Evolutionary conservation across 805 yeast genomes (phyloP), one percentile per base, ranked within the genome.

Genomic region (Nakazawaea wickerhamii): DNA sequence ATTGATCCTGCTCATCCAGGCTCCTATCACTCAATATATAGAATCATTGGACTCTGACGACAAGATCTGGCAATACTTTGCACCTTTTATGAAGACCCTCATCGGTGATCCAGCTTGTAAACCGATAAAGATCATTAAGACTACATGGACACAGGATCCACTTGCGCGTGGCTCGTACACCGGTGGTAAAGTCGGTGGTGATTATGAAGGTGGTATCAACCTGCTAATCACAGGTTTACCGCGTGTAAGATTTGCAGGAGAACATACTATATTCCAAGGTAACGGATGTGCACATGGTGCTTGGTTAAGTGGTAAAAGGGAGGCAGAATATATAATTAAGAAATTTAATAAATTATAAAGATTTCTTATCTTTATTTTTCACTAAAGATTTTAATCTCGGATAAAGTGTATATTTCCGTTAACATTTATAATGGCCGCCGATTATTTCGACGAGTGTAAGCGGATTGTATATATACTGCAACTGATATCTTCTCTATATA

Each of bases 201-300:
- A 77, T 49, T 80, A 84, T 0, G 59, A 68, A 15, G 77, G 70
- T 34, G 58, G 72, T 15, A 68, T 79, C 1, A 48, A 71, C 5
- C 79, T 79, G 17, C 65, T 81, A 48, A 67, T 71, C 20, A 71
- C 73, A n/a, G 79, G 82, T 0, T 64, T 66, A 13, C 62, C 68
- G 3, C 33, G 38, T 17, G 58, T 84, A 2, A 66, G 90, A 30
- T 84, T 84, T 61, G 91, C 91, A 0, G 95, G 95, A 10, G 95
- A 84, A 55, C 91, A 84, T 57, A 81, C 91, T 0, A 71, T 73
- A n/a, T 61, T 72, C 51, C 89, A 82, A 47, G 91, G 89, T 5
- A 77, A 81, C 14, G 95, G 93, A 0, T 82, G 90, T 58, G 86
- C 79, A 3, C 87, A 84, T 55, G 95, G 90, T 2, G 91, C 91